Conservation (phyloP, 129 eudicot genomes). For the Saposhnikovia divaricata region DNA sequence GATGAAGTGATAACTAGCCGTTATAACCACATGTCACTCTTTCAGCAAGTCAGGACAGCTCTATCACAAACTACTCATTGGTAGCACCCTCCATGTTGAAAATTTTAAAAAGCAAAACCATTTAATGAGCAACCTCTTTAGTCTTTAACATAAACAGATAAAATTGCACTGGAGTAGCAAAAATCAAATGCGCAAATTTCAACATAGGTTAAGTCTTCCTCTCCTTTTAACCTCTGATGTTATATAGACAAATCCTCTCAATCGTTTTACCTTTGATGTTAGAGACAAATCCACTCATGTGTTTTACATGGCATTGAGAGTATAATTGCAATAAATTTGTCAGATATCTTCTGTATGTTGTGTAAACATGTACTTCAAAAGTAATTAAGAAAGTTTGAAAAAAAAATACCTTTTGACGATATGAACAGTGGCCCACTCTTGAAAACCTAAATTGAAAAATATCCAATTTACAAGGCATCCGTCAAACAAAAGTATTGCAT, state of each 20-base stretch:
- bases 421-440: constrained; percentile 94
- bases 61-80: not conserved
- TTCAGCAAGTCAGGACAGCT: not conserved
- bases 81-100: not conserved
- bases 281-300: not conserved
- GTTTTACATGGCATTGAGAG: not conserved
- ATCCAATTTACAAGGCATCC: constrained; percentile 1
- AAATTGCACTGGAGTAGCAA: not conserved
- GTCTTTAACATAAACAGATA: not conserved
- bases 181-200: not conserved
- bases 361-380: not conserved
- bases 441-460: constrained; percentile 53
- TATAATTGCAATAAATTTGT: not conserved
- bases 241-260: not conserved
- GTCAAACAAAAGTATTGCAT: not conserved
- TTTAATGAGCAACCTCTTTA: not conserved
- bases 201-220: not conserved
- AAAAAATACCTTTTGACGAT: constrained; percentile 72
- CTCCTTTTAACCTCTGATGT: not conserved
- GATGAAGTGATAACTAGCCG: not conserved
- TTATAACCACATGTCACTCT: not conserved
- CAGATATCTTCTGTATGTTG: not conserved
- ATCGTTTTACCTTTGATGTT: not conserved
- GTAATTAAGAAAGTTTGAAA: not conserved
- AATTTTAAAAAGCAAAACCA: not conserved